Percentiles rank a stretch among this genome's conserved stretches.
phyloP scores from a whole-genome alignment of 257 asterid species.

The Anisodus acutangulus region DNA sequence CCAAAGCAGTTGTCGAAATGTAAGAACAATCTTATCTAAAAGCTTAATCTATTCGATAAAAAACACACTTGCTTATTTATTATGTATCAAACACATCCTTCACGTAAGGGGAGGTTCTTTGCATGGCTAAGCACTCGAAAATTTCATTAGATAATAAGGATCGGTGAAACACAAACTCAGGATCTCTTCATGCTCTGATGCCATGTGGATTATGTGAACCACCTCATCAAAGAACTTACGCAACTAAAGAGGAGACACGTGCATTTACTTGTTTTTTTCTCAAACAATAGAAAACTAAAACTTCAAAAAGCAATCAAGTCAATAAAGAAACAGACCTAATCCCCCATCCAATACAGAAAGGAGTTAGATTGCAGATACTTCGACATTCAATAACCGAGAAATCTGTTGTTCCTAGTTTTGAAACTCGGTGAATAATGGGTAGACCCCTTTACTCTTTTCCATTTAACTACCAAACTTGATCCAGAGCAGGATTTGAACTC shows the following conservation, averaged over 20 bases:
- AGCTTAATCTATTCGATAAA: not conserved
- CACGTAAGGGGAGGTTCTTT: not conserved
- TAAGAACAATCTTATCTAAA: not conserved
- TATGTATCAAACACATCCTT: not conserved
- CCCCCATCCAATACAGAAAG: too few relatives aligned
- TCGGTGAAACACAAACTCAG: not conserved
- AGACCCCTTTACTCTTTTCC: not conserved
- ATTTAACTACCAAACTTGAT: not conserved
- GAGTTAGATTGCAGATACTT: not conserved
- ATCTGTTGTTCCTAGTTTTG: not conserved
- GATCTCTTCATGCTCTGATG: not conserved
- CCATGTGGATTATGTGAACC: constrained; percentile 14
- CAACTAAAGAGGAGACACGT: not conserved
- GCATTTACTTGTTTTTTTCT: not conserved
- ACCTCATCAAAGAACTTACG: not conserved
- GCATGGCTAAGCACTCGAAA: not conserved
- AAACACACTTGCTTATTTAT: not conserved
- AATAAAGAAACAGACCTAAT: too few relatives aligned
- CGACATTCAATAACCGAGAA: not conserved
- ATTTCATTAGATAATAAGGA: not conserved
- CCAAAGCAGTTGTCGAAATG: not conserved
- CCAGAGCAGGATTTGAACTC: too few relatives aligned
- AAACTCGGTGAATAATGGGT: not conserved
- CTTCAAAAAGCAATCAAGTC: too few relatives aligned
- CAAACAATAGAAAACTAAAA: too few relatives aligned